Evolutionary conservation across 371 early-diverging fungal species (phyloP).

Genomic region (Saksenaea vasiformis): DNA sequence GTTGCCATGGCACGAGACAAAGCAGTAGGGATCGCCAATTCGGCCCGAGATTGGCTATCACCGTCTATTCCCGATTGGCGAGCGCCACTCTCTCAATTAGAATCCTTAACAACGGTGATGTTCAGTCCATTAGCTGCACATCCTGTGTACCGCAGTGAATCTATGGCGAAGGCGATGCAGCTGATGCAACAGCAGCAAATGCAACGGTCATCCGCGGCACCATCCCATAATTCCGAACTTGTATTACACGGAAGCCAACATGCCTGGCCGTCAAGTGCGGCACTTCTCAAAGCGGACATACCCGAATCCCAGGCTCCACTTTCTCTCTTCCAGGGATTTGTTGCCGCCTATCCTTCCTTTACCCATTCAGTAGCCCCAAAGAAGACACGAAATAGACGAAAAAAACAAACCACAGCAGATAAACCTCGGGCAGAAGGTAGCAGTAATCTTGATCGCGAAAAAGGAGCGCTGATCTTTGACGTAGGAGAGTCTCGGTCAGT

Average conservation of each 20-base stretch:
- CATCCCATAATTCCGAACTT: slow-evolving; percentile 16
- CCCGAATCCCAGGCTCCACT: slow-evolving; percentile 59
- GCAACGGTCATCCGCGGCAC: slow-evolving; percentile 12
- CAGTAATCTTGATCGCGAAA: slow-evolving; percentile 1
- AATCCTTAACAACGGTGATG: slow-evolving; percentile 50
- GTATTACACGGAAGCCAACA: slow-evolving; percentile 26
- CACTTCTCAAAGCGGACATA: slow-evolving; percentile 55
- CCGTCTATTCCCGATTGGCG: slow-evolving; percentile 36
- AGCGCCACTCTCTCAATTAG: slow-evolving; percentile 37
- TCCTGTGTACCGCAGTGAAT: slow-evolving; percentile 48
- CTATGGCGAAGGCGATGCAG: slow-evolving; percentile 46
- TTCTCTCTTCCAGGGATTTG: slow-evolving; percentile 65
- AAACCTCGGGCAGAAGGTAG: slow-evolving; percentile 29
- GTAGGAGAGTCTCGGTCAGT: slow-evolving; percentile 16
- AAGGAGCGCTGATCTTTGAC: background rate
- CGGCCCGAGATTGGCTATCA: slow-evolving; percentile 40
- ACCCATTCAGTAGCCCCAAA: slow-evolving; percentile 29
- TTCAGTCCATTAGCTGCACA: slow-evolving; percentile 51
- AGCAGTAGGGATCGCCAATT: slow-evolving; percentile 28
- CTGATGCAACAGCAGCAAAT: slow-evolving; percentile 48
- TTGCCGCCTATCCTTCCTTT: slow-evolving; percentile 57
- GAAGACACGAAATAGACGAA: slow-evolving; percentile 34
- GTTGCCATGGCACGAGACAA: slow-evolving; percentile 32
- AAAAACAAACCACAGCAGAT: slow-evolving; percentile 39
- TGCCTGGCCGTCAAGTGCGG: slow-evolving; percentile 48